phyloP scores from a whole-genome alignment of 2,329 filamentous ascomycete genomes.

The Nemania abortiva region DNA sequence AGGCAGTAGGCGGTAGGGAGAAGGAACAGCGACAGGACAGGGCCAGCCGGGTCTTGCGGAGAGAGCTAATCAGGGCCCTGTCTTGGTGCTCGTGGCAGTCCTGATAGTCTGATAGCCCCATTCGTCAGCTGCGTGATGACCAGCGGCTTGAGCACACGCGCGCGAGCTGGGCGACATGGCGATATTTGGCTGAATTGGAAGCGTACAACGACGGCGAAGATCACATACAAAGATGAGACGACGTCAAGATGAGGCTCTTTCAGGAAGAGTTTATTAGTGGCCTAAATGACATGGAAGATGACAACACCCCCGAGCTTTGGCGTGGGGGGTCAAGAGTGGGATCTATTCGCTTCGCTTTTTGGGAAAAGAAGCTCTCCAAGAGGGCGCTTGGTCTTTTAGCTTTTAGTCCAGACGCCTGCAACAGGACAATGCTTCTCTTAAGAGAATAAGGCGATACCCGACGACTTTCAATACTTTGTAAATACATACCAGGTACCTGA shows the following conservation, averaged over 20 bases:
- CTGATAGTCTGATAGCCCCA: slow-evolving; percentile 34
- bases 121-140: slow-evolving; percentile 35
- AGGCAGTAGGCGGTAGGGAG: not conserved
- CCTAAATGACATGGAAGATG: slow-evolving; percentile 51
- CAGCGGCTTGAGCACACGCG: slow-evolving; percentile 29
- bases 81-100: slow-evolving; percentile 36
- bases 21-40: slow-evolving; percentile 11
- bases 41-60: slow-evolving; percentile 32
- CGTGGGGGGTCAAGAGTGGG: slow-evolving; percentile 51
- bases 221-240: slow-evolving; percentile 43
- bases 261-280: slow-evolving; percentile 49
- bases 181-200: slow-evolving; percentile 39
- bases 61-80: slow-evolving; percentile 39
- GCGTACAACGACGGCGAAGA: slow-evolving; percentile 38
- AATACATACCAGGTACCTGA: not conserved
- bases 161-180: slow-evolving; percentile 24
- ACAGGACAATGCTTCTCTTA: not conserved
- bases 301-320: slow-evolving; percentile 45
- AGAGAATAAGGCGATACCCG: not conserved
- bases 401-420: not conserved
- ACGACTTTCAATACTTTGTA: not conserved
- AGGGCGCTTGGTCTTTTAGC: not conserved
- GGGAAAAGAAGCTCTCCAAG: slow-evolving; percentile 22
- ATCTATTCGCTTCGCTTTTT: slow-evolving; percentile 42
- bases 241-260: slow-evolving; percentile 53